phyloP scores from a whole-genome alignment of 2,329 filamentous ascomycete species.

The Didymella segeticola region DNA sequence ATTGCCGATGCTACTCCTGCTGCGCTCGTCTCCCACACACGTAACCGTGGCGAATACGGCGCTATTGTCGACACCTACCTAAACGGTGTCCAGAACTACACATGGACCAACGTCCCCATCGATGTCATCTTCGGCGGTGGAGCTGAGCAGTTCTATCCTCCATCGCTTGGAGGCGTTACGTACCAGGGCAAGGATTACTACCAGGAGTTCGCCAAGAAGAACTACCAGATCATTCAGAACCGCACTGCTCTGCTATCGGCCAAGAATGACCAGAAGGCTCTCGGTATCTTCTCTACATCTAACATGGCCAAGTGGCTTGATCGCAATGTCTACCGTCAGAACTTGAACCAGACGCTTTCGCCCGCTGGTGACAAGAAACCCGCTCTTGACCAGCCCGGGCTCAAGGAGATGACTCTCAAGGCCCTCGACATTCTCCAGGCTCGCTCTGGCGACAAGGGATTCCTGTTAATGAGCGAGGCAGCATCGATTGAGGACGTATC shows the following conservation, averaged over 20 bases:
- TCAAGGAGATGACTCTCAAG: slow-evolving; percentile 91
- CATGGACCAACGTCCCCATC: slow-evolving; percentile 74
- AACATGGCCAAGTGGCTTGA: slow-evolving; percentile 87
- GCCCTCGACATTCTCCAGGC: slow-evolving; percentile 79
- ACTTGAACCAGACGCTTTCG: slow-evolving; percentile 72
- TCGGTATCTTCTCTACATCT: slow-evolving; percentile 78
- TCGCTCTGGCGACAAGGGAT: slow-evolving; percentile 71
- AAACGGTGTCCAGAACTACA: slow-evolving; percentile 78
- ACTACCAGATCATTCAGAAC: slow-evolving; percentile 76
- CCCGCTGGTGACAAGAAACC: slow-evolving; percentile 69
- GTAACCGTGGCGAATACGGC: slow-evolving; percentile 72
- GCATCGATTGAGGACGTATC: slow-evolving; percentile 74
- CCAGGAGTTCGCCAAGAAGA: slow-evolving; percentile 71
- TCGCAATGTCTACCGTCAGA: slow-evolving; percentile 77
- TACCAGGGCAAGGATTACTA: slow-evolving; percentile 77
- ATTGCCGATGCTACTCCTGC: slow-evolving; percentile 84
- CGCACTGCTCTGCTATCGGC: slow-evolving; percentile 71
- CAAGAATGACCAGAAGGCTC: slow-evolving; percentile 66
- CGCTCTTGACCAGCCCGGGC: slow-evolving; percentile 77
- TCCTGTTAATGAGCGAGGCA: slow-evolving; percentile 87
- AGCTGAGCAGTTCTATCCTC: slow-evolving; percentile 76
- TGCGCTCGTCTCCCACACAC: slow-evolving; percentile 66
- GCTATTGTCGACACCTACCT: slow-evolving; percentile 78
- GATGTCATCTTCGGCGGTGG: slow-evolving; percentile 85
- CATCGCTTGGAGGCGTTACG: slow-evolving; percentile 63